Evolutionary conservation across 306 rosid species (phyloP).

Genomic region (Ochetophila trinervis): DNA sequence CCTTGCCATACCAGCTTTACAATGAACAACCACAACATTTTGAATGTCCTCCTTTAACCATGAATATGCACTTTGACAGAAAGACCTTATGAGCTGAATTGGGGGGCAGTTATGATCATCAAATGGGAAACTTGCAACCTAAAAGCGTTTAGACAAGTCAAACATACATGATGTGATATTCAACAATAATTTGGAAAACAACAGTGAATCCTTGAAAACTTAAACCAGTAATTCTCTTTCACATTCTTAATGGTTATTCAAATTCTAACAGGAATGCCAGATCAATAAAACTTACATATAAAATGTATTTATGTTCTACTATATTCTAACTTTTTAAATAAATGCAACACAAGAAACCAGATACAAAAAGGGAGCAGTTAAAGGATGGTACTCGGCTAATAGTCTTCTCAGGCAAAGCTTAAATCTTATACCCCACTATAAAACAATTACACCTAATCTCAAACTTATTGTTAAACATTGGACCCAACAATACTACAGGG

Average conservation of each 20-base stretch:
- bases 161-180: slow-evolving; percentile 27
- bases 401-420: neutral
- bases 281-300: neutral
- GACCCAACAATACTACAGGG: slow-evolving; percentile 23
- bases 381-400: neutral
- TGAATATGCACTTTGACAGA: slow-evolving; percentile 85
- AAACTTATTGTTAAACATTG: neutral
- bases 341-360: no score
- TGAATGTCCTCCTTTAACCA: slow-evolving; percentile 96
- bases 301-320: no score
- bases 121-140: slow-evolving; percentile 95
- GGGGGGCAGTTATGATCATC: slow-evolving; percentile 96
- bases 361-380: neutral
- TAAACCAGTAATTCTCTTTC: neutral
- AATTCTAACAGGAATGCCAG: neutral
- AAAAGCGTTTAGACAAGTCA: slow-evolving; percentile 34
- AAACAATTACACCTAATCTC: neutral
- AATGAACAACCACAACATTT: slow-evolving; percentile 92
- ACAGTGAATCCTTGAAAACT: neutral
- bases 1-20: slow-evolving; percentile 98
- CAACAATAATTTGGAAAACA: slow-evolving; percentile 19
- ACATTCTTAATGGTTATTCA: slow-evolving; percentile 1
- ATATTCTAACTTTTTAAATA: no score
- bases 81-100: slow-evolving; percentile 69
- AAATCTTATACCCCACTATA: neutral